Conservation (phyloP, 345 rosid genomes). For the Linum lewisii region DNA sequence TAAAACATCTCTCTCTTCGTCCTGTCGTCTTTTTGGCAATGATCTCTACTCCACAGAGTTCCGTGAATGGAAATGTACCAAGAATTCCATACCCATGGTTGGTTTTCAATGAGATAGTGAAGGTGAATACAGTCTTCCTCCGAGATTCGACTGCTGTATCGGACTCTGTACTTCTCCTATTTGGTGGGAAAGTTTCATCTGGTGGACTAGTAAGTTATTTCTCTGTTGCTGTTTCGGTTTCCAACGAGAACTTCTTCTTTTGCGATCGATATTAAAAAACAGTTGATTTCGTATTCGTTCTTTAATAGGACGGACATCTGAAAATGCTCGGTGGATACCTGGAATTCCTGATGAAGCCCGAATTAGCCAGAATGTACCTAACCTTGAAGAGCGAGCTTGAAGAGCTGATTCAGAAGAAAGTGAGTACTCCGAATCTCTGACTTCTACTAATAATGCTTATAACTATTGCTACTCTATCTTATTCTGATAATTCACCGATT, state of each 20-base stretch:
- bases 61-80: conserved; percentile 75
- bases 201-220: conserved; percentile 85
- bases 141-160: conserved; percentile 89
- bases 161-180: conserved; percentile 78
- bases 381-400: conserved; percentile 64
- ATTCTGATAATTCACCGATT: conserved; percentile 10
- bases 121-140: conserved; percentile 90
- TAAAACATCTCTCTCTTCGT: not conserved
- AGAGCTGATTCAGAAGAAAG: conserved; percentile 72
- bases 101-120: conserved; percentile 87
- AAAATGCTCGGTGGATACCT: conserved; percentile 91
- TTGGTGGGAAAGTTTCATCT: conserved; percentile 66
- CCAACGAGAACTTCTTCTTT: no score
- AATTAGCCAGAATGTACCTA: conserved; percentile 50
- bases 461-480: no score
- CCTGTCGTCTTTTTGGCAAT: conserved; percentile 5
- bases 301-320: conserved; percentile 77
- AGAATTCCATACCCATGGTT: conserved; percentile 97
- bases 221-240: not conserved
- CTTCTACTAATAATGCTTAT: not conserved
- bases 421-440: conserved; percentile 26
- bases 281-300: not conserved
- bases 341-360: conserved; percentile 84
- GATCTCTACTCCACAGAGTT: conserved; percentile 41
- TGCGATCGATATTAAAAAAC: not conserved